These are phyloP conservation scores for Cymodocea nodosa DNA, from an alignment of 116 monocot genomes.

Conservation along the genomic window DNA sequence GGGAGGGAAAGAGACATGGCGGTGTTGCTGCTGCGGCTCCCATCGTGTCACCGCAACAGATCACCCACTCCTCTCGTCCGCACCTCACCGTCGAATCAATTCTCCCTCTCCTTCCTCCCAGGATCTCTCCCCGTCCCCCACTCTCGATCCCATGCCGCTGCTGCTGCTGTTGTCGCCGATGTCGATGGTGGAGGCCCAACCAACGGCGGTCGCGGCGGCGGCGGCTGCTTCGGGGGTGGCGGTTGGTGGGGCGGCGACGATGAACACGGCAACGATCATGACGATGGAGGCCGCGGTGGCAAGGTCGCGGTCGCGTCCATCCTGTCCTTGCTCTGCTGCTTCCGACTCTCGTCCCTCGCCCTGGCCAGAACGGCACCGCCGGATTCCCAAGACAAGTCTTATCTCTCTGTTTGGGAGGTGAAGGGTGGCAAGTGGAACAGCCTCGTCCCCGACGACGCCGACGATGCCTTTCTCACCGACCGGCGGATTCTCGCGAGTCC, in stretches of 20 bases:
- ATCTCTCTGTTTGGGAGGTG: constrained; percentile 46
- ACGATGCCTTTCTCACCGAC: constrained; percentile 16
- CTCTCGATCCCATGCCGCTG: not conserved
- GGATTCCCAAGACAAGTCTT: not conserved
- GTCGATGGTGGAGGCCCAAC: too few relatives aligned
- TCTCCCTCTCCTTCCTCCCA: not conserved
- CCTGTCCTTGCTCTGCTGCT: constrained; percentile 8
- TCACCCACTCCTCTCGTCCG: not conserved
- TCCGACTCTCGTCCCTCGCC: constrained; percentile 16
- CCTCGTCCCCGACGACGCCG: constrained; percentile 20
- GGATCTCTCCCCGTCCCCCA: not conserved
- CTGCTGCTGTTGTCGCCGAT: too few relatives aligned
- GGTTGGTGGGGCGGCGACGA: constrained; percentile 1
- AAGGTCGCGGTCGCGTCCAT: constrained; percentile 11
- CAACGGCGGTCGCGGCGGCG: not conserved
- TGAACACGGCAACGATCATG: not conserved
- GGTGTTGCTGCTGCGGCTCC: not conserved
- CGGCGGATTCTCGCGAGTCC: not conserved
- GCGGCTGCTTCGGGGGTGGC: constrained; percentile 1
- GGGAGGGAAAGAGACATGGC: not conserved
- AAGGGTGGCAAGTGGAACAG: constrained; percentile 50
- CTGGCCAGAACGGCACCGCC: constrained; percentile 11
- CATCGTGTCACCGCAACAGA: not conserved
- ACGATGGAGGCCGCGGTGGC: not conserved
- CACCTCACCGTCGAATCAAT: not conserved